Percentiles rank a stretch among this genome's conserved stretches.
These are phyloP conservation scores for Arbutus unedo DNA, from an alignment of 148 eudicot species.

Conservation along the genomic window DNA sequence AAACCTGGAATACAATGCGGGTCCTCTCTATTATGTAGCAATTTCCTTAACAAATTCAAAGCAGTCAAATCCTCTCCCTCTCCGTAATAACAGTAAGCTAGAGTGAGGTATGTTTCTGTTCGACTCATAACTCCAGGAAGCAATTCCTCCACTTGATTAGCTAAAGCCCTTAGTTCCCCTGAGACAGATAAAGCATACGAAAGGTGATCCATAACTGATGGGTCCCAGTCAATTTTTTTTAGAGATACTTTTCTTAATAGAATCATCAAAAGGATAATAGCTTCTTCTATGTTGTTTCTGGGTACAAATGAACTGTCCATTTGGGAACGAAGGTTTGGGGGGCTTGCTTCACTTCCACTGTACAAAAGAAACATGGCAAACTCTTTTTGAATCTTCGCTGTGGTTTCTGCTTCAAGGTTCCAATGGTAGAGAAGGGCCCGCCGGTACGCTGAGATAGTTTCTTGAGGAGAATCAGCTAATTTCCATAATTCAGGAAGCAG, in stretches of 20 bases:
- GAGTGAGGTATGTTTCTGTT: slow-evolving; percentile 54
- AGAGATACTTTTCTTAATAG: slow-evolving; percentile 51
- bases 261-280: slow-evolving; percentile 69
- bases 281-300: slow-evolving; percentile 78
- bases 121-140: slow-evolving; percentile 58
- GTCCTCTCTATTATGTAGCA: slow-evolving; percentile 47
- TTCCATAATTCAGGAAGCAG: slow-evolving; percentile 89
- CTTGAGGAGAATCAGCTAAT: slow-evolving; percentile 59
- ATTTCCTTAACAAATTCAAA: slow-evolving; percentile 56
- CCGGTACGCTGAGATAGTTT: slow-evolving; percentile 68
- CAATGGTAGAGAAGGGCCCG: slow-evolving; percentile 68
- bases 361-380: slow-evolving; percentile 87
- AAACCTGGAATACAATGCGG: slow-evolving; percentile 47
- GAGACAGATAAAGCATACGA: slow-evolving; percentile 72
- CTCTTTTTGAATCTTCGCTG: slow-evolving; percentile 70
- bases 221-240: slow-evolving; percentile 77
- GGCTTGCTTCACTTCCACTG: slow-evolving; percentile 64
- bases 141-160: slow-evolving; percentile 72
- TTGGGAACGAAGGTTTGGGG: slow-evolving; percentile 62
- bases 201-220: slow-evolving; percentile 80
- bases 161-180: slow-evolving; percentile 55
- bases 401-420: slow-evolving; percentile 67
- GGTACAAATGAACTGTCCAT: slow-evolving; percentile 68
- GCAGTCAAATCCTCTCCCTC: slow-evolving; percentile 56
- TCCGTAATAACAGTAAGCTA: slow-evolving; percentile 80